Percentiles rank a stretch among this genome's conserved stretches.
Evolutionary conservation across 2,329 filamentous ascomycete genomes (phyloP).

Genomic region (Aaosphaeria arxii): DNA sequence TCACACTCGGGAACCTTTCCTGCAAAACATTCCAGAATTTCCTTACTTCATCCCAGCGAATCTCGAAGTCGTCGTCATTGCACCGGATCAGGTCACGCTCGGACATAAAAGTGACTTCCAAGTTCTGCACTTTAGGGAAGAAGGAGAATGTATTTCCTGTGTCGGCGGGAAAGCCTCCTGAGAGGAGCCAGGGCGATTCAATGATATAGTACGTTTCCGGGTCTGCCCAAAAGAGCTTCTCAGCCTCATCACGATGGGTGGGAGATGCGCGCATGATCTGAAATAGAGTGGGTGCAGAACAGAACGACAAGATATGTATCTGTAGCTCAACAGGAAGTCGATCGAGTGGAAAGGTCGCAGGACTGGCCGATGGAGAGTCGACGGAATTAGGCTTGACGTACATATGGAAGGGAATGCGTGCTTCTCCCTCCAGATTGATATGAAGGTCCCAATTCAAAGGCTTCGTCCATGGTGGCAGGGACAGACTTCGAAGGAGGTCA

Average conservation of each 20-base stretch:
- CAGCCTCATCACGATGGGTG: not conserved
- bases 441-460: not conserved
- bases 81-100: conserved; percentile 1
- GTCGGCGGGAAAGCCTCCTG: not conserved
- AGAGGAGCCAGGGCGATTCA: not conserved
- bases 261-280: not conserved
- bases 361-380: not conserved
- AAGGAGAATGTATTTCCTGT: not conserved
- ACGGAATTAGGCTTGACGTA: conserved; percentile 3
- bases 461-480: not conserved
- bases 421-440: not conserved
- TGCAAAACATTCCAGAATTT: conserved; percentile 8
- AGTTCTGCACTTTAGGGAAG: not conserved
- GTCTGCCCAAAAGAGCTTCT: not conserved
- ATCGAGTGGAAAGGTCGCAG: not conserved
- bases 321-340: conserved; percentile 2
- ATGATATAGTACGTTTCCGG: not conserved
- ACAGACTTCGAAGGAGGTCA: not conserved
- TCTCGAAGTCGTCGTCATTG: not conserved
- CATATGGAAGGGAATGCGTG: not conserved
- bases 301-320: not conserved
- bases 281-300: not conserved
- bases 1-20: not conserved
- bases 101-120: not conserved
- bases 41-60: not conserved